Evolutionary conservation across 2,329 filamentous ascomycete genomes (phyloP).

Genomic region (Pseudogymnoascus sp.): DNA sequence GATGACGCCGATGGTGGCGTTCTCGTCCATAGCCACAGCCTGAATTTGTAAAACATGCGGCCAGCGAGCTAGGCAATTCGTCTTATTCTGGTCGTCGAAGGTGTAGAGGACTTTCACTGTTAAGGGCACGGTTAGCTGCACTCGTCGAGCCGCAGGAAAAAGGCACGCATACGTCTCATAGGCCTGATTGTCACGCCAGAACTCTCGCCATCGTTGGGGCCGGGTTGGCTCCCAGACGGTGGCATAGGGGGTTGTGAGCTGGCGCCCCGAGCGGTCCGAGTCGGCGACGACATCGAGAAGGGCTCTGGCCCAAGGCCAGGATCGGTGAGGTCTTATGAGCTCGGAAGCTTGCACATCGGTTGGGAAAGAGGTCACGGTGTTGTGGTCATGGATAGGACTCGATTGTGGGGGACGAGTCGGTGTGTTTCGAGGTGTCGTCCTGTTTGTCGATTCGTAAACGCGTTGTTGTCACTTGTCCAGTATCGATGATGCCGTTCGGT

Average conservation of each 20-base stretch:
- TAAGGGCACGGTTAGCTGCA: slow-evolving; percentile 17
- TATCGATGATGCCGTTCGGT: background rate
- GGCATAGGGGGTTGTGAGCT: background rate
- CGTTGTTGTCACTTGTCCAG: background rate
- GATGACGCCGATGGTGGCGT: slow-evolving; percentile 63
- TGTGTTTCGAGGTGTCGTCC: background rate
- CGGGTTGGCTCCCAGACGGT: background rate
- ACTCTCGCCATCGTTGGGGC: slow-evolving; percentile 28
- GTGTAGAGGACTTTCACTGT: slow-evolving; percentile 95
- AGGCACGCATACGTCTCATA: slow-evolving; percentile 54
- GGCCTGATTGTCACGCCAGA: slow-evolving; percentile 48
- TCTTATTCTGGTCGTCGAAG: slow-evolving; percentile 81
- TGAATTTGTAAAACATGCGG: slow-evolving; percentile 72
- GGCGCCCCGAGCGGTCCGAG: background rate
- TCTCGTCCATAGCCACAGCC: slow-evolving; percentile 70
- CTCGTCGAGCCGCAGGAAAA: background rate
- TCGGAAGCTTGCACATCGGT: slow-evolving; percentile 1
- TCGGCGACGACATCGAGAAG: background rate
- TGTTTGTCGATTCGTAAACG: background rate
- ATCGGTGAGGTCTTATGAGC: background rate
- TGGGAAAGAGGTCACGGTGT: background rate
- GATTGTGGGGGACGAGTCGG: background rate
- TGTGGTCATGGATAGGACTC: background rate
- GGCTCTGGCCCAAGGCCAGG: slow-evolving; percentile 1
- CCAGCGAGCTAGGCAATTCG: slow-evolving; percentile 82